Percentiles rank a stretch among this genome's conserved stretches.
phyloP scores from a whole-genome alignment of 2,329 filamentous ascomycete genomes.

The Alternaria rosae region DNA sequence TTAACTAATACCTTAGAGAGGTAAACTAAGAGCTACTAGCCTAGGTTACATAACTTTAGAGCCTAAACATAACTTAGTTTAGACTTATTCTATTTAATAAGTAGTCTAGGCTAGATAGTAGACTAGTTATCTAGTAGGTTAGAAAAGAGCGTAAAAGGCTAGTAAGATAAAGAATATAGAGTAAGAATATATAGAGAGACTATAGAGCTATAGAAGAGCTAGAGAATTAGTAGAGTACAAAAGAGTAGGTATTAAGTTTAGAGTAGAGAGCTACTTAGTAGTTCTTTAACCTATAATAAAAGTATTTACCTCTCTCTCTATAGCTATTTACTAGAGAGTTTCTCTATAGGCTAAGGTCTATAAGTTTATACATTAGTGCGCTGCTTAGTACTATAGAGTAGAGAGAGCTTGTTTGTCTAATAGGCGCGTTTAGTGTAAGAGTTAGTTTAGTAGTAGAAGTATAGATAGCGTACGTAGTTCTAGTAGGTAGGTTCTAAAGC shows the following conservation, averaged over 20 bases:
- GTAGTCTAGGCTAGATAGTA: neutral
- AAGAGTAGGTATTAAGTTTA: neutral
- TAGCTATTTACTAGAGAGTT: neutral
- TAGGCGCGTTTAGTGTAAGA: too few species aligned
- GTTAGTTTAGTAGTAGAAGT: neutral
- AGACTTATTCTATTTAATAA: neutral
- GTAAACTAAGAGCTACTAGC: neutral
- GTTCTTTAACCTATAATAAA: too few species aligned
- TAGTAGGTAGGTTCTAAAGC: too few species aligned
- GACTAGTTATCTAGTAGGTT: too few species aligned
- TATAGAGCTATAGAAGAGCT: neutral
- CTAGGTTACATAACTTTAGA: neutral
- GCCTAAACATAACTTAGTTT: conserved; percentile 1
- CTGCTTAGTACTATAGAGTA: neutral
- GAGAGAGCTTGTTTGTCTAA: neutral
- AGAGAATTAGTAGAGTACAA: neutral
- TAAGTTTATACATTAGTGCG: neutral
- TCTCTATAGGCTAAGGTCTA: neutral
- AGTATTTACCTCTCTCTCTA: neutral
- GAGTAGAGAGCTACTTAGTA: neutral
- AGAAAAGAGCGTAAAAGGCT: too few species aligned
- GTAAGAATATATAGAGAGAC: too few species aligned
- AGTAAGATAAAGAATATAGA: too few species aligned
- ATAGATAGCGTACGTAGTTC: too few species aligned
- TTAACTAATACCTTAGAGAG: too few species aligned